A percentile compares a stretch with the other conserved stretches of the same genome.
Conservation (phyloP, 1,284 basidiomycete species). For the Schizophyllum amplum region DNA sequence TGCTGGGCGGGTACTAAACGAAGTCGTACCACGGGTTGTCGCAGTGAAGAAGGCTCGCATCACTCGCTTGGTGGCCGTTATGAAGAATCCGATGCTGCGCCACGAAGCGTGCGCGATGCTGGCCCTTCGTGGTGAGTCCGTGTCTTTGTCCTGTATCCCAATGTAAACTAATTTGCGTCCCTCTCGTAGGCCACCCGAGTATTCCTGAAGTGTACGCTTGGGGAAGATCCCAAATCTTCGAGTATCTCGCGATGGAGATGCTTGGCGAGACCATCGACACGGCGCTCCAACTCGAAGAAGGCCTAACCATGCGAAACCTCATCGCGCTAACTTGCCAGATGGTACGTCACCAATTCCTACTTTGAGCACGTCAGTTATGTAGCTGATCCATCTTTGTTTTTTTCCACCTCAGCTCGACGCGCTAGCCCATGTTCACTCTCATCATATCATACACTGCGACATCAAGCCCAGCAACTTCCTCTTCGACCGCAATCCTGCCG, state of each 20-base stretch:
- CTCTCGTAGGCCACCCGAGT: background rate
- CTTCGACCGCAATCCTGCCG: background rate
- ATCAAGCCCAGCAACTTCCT: background rate
- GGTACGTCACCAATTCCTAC: background rate
- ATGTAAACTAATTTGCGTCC: too few relatives aligned
- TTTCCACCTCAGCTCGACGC: background rate
- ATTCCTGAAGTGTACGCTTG: background rate
- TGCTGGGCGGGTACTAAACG: too few relatives aligned
- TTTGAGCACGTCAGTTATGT: too few relatives aligned
- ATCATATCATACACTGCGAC: too few relatives aligned
- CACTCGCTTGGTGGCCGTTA: background rate
- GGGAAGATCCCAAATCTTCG: background rate
- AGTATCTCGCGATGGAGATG: background rate
- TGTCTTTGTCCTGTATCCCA: too few relatives aligned
- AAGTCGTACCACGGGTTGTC: too few relatives aligned
- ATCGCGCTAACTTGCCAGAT: background rate
- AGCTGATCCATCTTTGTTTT: background rate
- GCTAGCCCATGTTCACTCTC: background rate
- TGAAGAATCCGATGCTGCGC: background rate
- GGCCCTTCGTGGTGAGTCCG: background rate
- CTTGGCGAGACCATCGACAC: background rate
- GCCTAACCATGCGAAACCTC: background rate
- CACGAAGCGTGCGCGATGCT: background rate
- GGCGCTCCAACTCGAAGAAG: background rate
- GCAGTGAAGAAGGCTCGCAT: too few relatives aligned